Percentiles rank a stretch among this genome's conserved stretches.
These are phyloP conservation scores for Ganoderma resinaceum DNA, from an alignment of 1,284 basidiomycete genomes.

Conservation along the genomic window DNA sequence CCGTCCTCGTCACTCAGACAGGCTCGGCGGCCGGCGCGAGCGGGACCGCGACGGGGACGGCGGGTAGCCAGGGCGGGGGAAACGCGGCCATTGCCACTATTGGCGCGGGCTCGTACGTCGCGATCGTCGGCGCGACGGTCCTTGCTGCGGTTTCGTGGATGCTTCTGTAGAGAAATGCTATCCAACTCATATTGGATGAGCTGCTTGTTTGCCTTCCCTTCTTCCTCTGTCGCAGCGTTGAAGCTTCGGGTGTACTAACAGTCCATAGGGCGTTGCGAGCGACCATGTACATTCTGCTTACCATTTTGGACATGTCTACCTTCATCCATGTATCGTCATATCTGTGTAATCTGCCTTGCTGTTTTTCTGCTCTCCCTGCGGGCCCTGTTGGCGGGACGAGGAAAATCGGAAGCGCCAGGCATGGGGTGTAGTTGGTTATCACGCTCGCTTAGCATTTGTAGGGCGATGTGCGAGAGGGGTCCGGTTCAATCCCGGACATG, in stretches of 20 bases:
- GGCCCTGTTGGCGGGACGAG: no score
- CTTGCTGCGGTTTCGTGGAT: conserved; percentile 23
- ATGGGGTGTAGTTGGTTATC: conserved; percentile 24
- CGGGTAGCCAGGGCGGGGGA: conserved; percentile 4
- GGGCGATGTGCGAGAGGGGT: conserved; percentile 12
- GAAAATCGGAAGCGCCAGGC: neutral
- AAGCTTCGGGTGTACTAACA: no score
- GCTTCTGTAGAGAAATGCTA: conserved; percentile 8
- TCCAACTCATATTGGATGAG: neutral
- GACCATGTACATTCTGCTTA: no score
- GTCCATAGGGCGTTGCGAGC: no score
- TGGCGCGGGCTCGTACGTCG: conserved; percentile 10
- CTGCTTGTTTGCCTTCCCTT: no score
- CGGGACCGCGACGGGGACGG: neutral
- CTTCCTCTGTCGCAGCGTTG: neutral
- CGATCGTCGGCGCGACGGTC: conserved; percentile 16
- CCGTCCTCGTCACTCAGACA: conserved; percentile 28
- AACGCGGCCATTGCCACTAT: neutral
- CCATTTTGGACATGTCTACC: no score
- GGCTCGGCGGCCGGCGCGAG: conserved; percentile 14
- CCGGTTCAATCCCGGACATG: conserved; percentile 15
- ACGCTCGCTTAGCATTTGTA: conserved; percentile 16
- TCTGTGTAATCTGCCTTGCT: no score
- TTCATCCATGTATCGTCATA: no score
- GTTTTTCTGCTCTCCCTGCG: no score